Percentiles rank a stretch among this genome's conserved stretches.
These are phyloP conservation scores for Davidsoniella virescens DNA, from an alignment of 2,329 filamentous ascomycete species.

Conservation along the genomic window DNA sequence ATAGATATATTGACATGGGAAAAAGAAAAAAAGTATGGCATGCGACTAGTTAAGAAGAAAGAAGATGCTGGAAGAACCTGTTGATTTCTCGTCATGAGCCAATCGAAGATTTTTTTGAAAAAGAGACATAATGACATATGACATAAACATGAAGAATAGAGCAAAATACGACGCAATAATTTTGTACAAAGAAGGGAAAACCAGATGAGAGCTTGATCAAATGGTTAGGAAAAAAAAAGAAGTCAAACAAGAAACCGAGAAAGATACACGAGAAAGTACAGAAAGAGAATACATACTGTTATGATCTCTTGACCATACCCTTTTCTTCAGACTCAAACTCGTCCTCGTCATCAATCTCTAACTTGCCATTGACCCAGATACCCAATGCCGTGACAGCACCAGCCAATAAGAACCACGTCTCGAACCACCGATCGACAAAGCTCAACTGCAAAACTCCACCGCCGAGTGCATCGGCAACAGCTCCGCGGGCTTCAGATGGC, in stretches of 20 bases:
- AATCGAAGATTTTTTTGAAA: not conserved
- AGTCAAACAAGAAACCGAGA: not conserved
- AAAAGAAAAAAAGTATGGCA: not conserved
- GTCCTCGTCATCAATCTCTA: slow-evolving; percentile 39
- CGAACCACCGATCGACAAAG: slow-evolving; percentile 60
- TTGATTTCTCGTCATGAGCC: not conserved
- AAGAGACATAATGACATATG: not conserved
- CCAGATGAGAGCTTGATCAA: slow-evolving; percentile 12
- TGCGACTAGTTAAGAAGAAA: not conserved
- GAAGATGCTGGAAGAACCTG: not conserved
- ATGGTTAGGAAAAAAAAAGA: slow-evolving; percentile 6
- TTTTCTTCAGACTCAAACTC: slow-evolving; percentile 48
- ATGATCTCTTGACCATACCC: slow-evolving; percentile 54
- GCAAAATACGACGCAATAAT: not conserved
- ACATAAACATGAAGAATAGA: not conserved
- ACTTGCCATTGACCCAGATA: slow-evolving; percentile 42
- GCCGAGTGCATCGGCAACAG: slow-evolving; percentile 61
- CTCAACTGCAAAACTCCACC: slow-evolving; percentile 47
- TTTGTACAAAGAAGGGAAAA: not conserved
- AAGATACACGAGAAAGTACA: not conserved
- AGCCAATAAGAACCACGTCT: slow-evolving; percentile 65
- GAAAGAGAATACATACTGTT: slow-evolving; percentile 17
- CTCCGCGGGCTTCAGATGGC: slow-evolving; percentile 58
- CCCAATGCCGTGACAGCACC: slow-evolving; percentile 51
- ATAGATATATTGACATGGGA: not conserved